Percentiles rank a stretch among this genome's conserved stretches.
Evolutionary conservation across 148 eudicot species (phyloP).

Genomic region (Vaccinium darrowii): DNA sequence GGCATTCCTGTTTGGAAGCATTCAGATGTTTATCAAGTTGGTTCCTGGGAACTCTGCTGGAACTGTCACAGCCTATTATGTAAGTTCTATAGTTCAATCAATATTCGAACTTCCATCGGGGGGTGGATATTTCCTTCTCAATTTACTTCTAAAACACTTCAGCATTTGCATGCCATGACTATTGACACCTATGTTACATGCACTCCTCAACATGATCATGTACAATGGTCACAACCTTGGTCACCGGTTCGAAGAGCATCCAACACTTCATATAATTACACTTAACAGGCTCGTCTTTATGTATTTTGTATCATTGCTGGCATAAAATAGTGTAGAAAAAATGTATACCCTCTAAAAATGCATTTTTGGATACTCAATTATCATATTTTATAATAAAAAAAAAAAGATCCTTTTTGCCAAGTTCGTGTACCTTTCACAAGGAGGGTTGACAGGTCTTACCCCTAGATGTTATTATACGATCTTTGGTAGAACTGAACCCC

Average conservation of each 20-base stretch:
- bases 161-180: not conserved
- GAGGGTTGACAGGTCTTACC: not conserved
- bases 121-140: not conserved
- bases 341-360: not conserved
- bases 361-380: not conserved
- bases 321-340: not conserved
- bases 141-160: not conserved
- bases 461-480: not conserved
- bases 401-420: not conserved
- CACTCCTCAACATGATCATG: not conserved
- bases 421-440: not conserved
- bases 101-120: not conserved
- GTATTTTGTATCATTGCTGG: not conserved
- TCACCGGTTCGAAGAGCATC: not conserved
- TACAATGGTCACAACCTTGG: not conserved
- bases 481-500: too few relatives aligned
- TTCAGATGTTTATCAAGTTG: conserved; percentile 55
- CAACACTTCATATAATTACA: not conserved
- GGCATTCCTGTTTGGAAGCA: conserved; percentile 62
- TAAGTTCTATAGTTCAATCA: conserved; percentile 33
- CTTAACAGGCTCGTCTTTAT: not conserved
- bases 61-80: conserved; percentile 76
- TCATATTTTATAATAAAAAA: too few relatives aligned
- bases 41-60: conserved; percentile 68
- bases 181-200: not conserved